Evolutionary conservation across 305 asterid genomes (phyloP).

Genomic region (Rubia balearica): DNA sequence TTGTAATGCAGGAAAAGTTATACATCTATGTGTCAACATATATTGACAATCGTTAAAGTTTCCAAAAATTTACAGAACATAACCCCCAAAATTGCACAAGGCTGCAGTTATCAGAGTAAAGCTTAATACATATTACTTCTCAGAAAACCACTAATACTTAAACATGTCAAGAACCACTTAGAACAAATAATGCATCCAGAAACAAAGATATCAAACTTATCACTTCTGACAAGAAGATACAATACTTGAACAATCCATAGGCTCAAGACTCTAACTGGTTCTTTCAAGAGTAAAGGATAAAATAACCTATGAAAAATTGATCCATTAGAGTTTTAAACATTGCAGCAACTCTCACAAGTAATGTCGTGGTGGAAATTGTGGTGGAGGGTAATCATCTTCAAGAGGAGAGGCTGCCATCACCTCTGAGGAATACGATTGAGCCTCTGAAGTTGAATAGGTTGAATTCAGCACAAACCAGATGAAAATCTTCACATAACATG

Average conservation of each 20-base stretch:
- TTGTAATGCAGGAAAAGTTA: too few relatives aligned
- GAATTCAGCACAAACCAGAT: conserved; percentile 44
- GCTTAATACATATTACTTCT: neutral
- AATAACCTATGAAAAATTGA: neutral
- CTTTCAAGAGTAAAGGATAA: neutral
- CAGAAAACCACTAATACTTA: neutral
- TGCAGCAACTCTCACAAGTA: conserved; percentile 80
- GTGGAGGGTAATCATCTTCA: conserved; percentile 34
- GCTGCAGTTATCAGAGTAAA: conserved; percentile 6
- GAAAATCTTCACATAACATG: conserved; percentile 7
- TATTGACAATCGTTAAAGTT: too few relatives aligned
- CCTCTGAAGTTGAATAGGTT: conserved; percentile 59
- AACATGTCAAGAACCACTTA: neutral
- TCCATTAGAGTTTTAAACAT: conserved; percentile 86
- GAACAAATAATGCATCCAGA: neutral
- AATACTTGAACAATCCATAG: neutral
- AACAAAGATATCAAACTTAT: neutral
- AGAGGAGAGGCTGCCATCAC: conserved; percentile 53
- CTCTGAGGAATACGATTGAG: conserved; percentile 57
- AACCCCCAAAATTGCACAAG: neutral
- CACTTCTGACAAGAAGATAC: neutral
- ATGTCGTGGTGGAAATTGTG: conserved; percentile 69
- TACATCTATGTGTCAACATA: too few relatives aligned
- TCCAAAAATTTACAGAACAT: neutral
- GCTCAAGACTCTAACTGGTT: neutral